A percentile compares a stretch with the other conserved stretches of the same genome.
These are phyloP conservation scores for Cornus controversa DNA, from an alignment of 148 eudicot species.

Conservation along the genomic window DNA sequence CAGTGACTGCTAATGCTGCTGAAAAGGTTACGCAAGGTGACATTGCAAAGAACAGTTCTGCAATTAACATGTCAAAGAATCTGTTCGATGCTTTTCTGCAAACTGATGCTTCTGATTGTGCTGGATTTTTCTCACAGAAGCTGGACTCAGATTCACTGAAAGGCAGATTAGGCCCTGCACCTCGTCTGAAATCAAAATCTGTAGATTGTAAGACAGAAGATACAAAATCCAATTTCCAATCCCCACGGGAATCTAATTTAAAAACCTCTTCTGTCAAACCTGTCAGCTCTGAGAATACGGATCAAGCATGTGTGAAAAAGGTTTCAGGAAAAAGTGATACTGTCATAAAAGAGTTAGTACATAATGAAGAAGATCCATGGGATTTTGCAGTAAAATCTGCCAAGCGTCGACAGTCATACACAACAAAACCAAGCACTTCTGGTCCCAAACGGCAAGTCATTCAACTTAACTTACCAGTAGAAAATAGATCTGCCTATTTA, in stretches of 20 bases:
- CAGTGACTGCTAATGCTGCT: constrained; percentile 19
- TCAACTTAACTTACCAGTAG: constrained; percentile 65
- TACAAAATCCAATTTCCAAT: constrained; percentile 23
- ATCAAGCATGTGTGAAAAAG: constrained; percentile 18
- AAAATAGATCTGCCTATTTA: constrained; percentile 49
- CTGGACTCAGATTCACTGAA: constrained; percentile 24
- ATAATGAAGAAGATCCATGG: constrained; percentile 65
- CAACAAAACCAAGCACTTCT: constrained; percentile 40
- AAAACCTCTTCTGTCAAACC: constrained; percentile 22
- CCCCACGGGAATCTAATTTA: constrained; percentile 24
- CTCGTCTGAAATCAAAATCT: constrained; percentile 37
- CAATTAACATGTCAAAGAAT: constrained; percentile 11
- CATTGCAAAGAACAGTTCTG: constrained; percentile 10
- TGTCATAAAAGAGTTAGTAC: constrained; percentile 51
- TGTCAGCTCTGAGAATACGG: constrained; percentile 24
- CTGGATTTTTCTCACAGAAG: constrained; percentile 19
- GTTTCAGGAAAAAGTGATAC: constrained; percentile 31
- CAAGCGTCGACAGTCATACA: constrained; percentile 41
- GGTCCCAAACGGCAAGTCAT: constrained; percentile 84
- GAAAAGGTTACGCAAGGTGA: constrained; percentile 25
- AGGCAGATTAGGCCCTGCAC: constrained; percentile 20
- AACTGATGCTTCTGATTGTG: constrained; percentile 29
- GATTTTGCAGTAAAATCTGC: constrained; percentile 68
- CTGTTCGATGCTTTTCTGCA: constrained; percentile 17
- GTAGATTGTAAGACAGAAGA: constrained; percentile 27